Evolutionary conservation across 2,329 filamentous ascomycete species (phyloP), one percentile per base, ranked within the genome.

Genomic region (Calonectria pseudoturangicola): DNA sequence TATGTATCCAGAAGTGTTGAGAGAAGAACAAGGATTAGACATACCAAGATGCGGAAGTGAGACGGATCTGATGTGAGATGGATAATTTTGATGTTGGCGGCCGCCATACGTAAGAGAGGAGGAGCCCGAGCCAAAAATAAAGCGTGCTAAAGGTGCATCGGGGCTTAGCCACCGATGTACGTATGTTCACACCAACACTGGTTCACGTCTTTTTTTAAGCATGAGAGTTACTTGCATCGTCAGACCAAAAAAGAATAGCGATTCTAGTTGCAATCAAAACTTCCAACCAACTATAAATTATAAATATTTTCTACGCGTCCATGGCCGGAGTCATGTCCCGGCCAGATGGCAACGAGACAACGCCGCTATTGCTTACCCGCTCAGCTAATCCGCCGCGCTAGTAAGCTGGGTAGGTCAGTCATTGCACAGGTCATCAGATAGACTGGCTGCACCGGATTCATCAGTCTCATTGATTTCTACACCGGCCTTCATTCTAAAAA

Each of bases 11-110:
- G n/a, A 7, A 39, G 0, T 2, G n/a, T 12, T 5, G 15, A n/a
- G 33, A 12, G 21, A 28, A 39, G 48, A 60, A 41, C 2, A 4
- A 21, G 21, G 13, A 5, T 60, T 41, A 10, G 25, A 27, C 21
- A 2, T 15, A 16, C 36, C n/a, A 10, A 28, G 18, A 3, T 28
- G 9, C 10, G 4, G 33, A 27, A 39, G 36, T 41, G 36, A 60
- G 54, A 27, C 21, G 13, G n/a, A 25, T 39, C 54, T 60, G 54
- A 60, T 60, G 54, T 60, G 10, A 60, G 54, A 41, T 33, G 13
- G 7, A 3, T 2, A 12, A 10, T 12, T 39, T n/a, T 41, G 12
- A 10, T 15, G 13, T n/a, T 8, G 33, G 54, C 51, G 51, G 51
- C 54, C 54, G 54, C 54, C 54, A 9, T 16, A 33, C 21, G 21